These are phyloP conservation scores for Kwoniella bestiolae DNA, from an alignment of 768 basidiomycete genomes.

Conservation along the genomic window DNA sequence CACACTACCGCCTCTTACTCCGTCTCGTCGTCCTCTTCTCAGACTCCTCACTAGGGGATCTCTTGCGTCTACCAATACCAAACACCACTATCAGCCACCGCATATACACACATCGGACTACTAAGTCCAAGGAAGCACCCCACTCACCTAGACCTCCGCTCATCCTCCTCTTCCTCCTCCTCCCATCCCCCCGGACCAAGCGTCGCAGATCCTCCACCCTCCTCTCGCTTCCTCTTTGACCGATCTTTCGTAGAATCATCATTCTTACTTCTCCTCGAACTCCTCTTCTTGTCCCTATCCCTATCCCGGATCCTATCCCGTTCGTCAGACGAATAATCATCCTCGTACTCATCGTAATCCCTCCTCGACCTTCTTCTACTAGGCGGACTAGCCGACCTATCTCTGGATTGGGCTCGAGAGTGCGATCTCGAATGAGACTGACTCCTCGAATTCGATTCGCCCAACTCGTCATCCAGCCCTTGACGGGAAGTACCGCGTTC, in stretches of 20 bases:
- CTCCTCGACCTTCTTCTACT: constrained; percentile 3
- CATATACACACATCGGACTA: not conserved
- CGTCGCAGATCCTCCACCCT: constrained; percentile 29
- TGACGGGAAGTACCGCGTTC: not conserved
- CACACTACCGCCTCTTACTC: constrained; percentile 24
- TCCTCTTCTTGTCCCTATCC: constrained; percentile 32
- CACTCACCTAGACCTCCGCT: constrained; percentile 43
- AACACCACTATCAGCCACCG: not conserved
- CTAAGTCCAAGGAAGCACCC: not conserved
- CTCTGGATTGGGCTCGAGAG: constrained; percentile 7
- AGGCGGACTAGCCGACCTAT: constrained; percentile 13
- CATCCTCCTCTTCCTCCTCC: constrained; percentile 33
- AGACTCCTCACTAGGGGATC: constrained; percentile 19
- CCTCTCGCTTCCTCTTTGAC: constrained; percentile 42
- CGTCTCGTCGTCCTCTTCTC: constrained; percentile 16
- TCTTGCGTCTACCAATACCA: constrained; percentile 18
- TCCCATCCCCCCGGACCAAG: constrained; percentile 52
- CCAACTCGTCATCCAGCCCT: not conserved
- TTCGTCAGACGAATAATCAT: constrained; percentile 5
- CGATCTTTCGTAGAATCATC: constrained; percentile 20
- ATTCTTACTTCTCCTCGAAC: constrained; percentile 24
- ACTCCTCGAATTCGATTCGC: not conserved
- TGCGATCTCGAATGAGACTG: constrained; percentile 10
- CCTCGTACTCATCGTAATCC: not conserved
- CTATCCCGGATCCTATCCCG: constrained; percentile 22